Conservation (phyloP, 2,329 filamentous ascomycete species). For the Microthyrium microscopicum region DNA sequence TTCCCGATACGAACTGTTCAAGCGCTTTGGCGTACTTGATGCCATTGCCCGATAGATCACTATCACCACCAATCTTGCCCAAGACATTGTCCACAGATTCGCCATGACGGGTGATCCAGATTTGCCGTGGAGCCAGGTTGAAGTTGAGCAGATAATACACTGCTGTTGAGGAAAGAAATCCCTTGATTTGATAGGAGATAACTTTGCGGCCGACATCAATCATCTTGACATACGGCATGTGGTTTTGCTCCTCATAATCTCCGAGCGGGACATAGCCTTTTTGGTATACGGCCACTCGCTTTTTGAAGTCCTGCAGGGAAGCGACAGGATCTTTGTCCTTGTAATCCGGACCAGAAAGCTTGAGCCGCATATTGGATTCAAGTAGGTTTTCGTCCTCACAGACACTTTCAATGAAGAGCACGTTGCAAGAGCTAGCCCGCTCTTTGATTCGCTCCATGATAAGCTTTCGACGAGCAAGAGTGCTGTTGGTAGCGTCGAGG, state of each 20-base stretch:
- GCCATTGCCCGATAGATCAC: conserved; percentile 65
- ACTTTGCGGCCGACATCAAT: conserved; percentile 93
- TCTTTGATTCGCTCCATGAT: conserved; percentile 71
- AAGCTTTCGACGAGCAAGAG: conserved; percentile 64
- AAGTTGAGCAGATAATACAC: conserved; percentile 94
- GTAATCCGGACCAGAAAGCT: conserved; percentile 91
- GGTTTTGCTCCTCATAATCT: conserved; percentile 74
- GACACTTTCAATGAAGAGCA: conserved; percentile 89
- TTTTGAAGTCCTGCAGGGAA: conserved; percentile 80
- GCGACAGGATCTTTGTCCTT: conserved; percentile 77
- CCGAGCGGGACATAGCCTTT: conserved; percentile 86
- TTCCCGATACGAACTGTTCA: conserved; percentile 65
- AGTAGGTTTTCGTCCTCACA: conserved; percentile 72
- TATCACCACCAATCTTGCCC: conserved; percentile 84
- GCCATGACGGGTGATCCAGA: conserved; percentile 95
- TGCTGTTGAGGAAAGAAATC: conserved; percentile 82
- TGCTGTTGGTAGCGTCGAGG: conserved; percentile 94
- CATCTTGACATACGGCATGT: conserved; percentile 94
- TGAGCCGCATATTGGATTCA: conserved; percentile 93
- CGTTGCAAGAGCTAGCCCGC: conserved; percentile 72
- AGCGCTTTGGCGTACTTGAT: conserved; percentile 63
- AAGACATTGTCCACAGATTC: conserved; percentile 76
- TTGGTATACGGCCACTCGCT: conserved; percentile 81
- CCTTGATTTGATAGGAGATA: conserved; percentile 74
- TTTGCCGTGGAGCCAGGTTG: conserved; percentile 85